Base-by-base conservation (phyloP, 1,139 yeast species). In the Blastobotrys arbuscula region DNA sequence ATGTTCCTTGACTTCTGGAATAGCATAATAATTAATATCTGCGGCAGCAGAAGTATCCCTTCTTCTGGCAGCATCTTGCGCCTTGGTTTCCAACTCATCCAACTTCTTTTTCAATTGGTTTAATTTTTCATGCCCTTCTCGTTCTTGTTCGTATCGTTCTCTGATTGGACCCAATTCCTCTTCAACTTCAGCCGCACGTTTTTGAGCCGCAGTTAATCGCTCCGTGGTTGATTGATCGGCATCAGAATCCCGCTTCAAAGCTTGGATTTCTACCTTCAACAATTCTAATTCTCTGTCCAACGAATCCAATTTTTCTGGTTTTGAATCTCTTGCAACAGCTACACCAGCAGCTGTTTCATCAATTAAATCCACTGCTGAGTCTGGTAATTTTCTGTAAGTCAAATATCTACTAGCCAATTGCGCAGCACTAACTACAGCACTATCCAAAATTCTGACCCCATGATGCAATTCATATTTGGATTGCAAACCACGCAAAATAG, bases 321-420 rank as follows among this genome's bases (percentile, higher is more conserved):
- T 88, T 3, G 97, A 90, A 65, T 92, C 98, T 68, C 98, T 81
- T 2, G 97, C 96, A 47, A 92, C 98, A 1, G 97, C 97, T 44
- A 92, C 98, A 50, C 95, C 82, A 1, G 98, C 98, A 46, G 97
- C 95, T 9, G 97, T 79, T 66, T 92, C 97, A 72, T 92, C 99
- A 57, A 92, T 88, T 60, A 92, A 75, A 69, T 92, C 99, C 54
- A 92, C 95, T 1, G 99, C 99, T 16, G 96, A 87, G 67, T 92
- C 99, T 6, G 99, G 99, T 59, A 94, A 76, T 64, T 94, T 86
- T 70, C 98, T 82, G 72, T 90, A 90, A 5, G 98, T 95, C 60
- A 92, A 77, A 65, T 92, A 92, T 59, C 98, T 79, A 42, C 95
- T 85, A 28, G 98, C 98, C 60, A 94, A 74, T 67, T 87, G 96